phyloP scores from a whole-genome alignment of 1,284 basidiomycete species.

The Irpex sp. region DNA sequence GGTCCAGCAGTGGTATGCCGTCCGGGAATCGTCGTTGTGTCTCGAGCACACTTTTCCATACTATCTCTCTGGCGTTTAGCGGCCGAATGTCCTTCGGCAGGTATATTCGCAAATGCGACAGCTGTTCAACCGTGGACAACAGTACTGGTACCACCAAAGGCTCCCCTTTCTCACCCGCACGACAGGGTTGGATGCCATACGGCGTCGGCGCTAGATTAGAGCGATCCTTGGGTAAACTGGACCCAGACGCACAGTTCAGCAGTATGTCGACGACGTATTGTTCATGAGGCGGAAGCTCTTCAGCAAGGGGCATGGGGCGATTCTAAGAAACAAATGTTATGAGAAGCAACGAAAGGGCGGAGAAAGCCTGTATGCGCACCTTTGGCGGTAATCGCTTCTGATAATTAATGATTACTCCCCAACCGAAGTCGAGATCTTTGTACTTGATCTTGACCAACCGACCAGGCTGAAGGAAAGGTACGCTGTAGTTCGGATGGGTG shows the following conservation, averaged over 20 bases:
- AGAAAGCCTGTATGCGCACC: conserved; percentile 33
- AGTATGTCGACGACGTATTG: conserved; percentile 95
- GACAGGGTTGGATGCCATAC: conserved; percentile 72
- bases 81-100: conserved; percentile 87
- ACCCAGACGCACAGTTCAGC: conserved; percentile 72
- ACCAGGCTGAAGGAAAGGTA: conserved; percentile 92
- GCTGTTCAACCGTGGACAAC: conserved; percentile 80
- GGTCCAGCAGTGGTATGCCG: conserved; percentile 86
- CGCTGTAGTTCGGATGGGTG: conserved; percentile 89
- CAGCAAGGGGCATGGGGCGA: conserved; percentile 48
- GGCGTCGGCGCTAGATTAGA: conserved; percentile 51
- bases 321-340: conserved; percentile 33
- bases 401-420: conserved; percentile 92
- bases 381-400: conserved; percentile 79
- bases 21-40: conserved; percentile 87
- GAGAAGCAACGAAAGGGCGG: neutral
- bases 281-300: conserved; percentile 77
- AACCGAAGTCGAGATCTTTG: conserved; percentile 88
- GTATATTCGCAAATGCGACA: conserved; percentile 85
- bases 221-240: conserved; percentile 58
- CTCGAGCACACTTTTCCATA: conserved; percentile 87
- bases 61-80: conserved; percentile 71
- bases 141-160: conserved; percentile 88
- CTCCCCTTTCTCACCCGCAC: conserved; percentile 65
- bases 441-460: conserved; percentile 88